phyloP scores from a whole-genome alignment of 2,329 filamentous ascomycete genomes.

The Pseudopyricularia javanii region DNA sequence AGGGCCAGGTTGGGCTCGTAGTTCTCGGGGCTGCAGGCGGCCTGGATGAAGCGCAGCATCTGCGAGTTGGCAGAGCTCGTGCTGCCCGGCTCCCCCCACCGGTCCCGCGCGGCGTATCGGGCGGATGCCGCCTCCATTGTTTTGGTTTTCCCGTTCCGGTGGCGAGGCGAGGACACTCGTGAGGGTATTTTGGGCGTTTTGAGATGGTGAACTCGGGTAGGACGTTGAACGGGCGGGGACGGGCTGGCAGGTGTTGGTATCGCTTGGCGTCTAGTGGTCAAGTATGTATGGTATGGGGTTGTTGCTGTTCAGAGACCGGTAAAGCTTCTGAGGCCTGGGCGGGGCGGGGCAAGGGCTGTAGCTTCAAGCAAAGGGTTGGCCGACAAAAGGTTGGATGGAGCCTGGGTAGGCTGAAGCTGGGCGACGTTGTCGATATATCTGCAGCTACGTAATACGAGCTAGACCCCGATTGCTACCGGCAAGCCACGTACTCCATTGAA shows the following conservation, averaged over 20 bases:
- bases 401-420: background rate
- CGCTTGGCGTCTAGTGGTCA: background rate
- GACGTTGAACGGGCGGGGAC: background rate
- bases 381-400: background rate
- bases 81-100: conserved; percentile 73
- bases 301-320: background rate
- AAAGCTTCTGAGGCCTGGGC: background rate
- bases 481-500: background rate
- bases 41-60: conserved; percentile 89
- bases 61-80: conserved; percentile 57
- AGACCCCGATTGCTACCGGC: background rate
- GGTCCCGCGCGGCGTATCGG: conserved; percentile 88
- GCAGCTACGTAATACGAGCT: background rate
- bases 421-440: background rate
- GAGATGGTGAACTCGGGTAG: background rate
- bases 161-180: background rate
- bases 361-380: background rate
- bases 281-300: background rate
- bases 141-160: background rate
- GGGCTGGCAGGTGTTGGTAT: background rate
- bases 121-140: conserved; percentile 89
- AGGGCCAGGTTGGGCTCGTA: conserved; percentile 95
- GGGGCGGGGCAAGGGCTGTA: background rate
- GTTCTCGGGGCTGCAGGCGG: conserved; percentile 93
- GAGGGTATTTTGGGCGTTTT: background rate